Conservation (phyloP, 352 stramenopile species). For the Globisporangium canariense region DNA sequence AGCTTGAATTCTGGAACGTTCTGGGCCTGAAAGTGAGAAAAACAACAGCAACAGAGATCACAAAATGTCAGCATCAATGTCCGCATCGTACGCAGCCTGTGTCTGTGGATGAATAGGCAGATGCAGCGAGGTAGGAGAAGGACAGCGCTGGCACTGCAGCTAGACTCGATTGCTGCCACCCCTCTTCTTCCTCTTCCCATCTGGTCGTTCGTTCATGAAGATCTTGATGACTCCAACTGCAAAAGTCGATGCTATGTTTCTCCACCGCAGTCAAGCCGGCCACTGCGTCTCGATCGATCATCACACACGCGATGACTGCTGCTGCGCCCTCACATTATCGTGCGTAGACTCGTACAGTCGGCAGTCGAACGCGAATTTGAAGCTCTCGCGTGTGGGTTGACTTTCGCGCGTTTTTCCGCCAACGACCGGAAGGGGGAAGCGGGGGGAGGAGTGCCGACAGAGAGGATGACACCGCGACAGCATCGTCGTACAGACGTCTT, state of each 20-base stretch:
- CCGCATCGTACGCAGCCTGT: not conserved
- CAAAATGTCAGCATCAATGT: not conserved
- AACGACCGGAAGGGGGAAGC: not conserved
- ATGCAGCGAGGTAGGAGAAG: not conserved
- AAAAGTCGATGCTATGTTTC: not conserved
- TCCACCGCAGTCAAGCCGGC: not conserved
- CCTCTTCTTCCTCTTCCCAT: not conserved
- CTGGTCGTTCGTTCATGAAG: not conserved
- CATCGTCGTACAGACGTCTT: not conserved
- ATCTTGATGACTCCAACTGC: not conserved
- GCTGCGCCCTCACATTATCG: not conserved
- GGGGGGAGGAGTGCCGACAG: not conserved
- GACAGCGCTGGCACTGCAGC: not conserved
- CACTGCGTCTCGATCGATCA: not conserved
- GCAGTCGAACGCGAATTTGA: not conserved
- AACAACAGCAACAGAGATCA: not conserved
- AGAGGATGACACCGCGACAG: not conserved
- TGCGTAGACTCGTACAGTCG: not conserved
- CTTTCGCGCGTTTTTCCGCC: constrained; percentile 1
- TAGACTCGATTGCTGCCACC: not conserved
- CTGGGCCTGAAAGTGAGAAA: constrained; percentile 31
- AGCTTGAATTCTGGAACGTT: constrained; percentile 99
- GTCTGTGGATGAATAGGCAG: not conserved
- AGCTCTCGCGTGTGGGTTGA: constrained; percentile 2
- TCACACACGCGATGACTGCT: not conserved